Percentiles rank a stretch among this genome's conserved stretches.
Conservation (phyloP, 305 asterid species). For the Ilex paraguariensis region DNA sequence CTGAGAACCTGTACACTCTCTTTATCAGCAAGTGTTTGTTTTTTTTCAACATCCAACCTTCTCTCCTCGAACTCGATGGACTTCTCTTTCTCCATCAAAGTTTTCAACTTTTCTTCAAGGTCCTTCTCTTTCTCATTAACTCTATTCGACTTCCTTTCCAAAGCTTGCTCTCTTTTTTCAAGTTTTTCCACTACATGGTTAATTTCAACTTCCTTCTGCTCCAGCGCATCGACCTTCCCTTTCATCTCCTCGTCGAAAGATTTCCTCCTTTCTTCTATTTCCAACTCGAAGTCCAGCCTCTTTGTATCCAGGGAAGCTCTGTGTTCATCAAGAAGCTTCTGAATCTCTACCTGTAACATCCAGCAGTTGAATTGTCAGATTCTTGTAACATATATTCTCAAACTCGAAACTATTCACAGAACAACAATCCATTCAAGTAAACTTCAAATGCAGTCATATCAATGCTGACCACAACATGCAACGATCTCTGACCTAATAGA, state of each 20-base stretch:
- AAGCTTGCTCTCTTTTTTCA: conserved; percentile 52
- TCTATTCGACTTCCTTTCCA: conserved; percentile 60
- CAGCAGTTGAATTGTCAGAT: neutral
- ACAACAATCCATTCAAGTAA: too few species aligned
- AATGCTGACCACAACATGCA: too few species aligned
- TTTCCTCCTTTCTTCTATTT: conserved; percentile 51
- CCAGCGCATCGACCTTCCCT: conserved; percentile 40
- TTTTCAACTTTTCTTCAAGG: conserved; percentile 45
- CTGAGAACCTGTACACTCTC: conserved; percentile 40
- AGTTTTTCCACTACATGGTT: conserved; percentile 63
- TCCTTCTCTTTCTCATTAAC: conserved; percentile 75
- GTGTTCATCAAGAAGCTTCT: conserved; percentile 64
- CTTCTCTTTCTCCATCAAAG: conserved; percentile 66
- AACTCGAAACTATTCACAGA: neutral
- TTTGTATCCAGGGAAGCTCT: conserved; percentile 39
- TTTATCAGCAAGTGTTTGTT: conserved; percentile 41
- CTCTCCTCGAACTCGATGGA: conserved; percentile 50
- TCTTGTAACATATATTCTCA: too few species aligned
- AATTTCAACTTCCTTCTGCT: conserved; percentile 49
- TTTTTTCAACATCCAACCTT: conserved; percentile 37
- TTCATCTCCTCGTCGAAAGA: conserved; percentile 51
- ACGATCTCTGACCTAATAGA: too few species aligned
- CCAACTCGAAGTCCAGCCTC: conserved; percentile 56
- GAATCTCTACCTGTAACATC: conserved; percentile 67
- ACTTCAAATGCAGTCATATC: too few species aligned